A percentile compares a stretch with the other conserved stretches of the same genome.
These are phyloP conservation scores for Trifolium fragiferum DNA, from an alignment of 306 rosid genomes.

Conservation along the genomic window DNA sequence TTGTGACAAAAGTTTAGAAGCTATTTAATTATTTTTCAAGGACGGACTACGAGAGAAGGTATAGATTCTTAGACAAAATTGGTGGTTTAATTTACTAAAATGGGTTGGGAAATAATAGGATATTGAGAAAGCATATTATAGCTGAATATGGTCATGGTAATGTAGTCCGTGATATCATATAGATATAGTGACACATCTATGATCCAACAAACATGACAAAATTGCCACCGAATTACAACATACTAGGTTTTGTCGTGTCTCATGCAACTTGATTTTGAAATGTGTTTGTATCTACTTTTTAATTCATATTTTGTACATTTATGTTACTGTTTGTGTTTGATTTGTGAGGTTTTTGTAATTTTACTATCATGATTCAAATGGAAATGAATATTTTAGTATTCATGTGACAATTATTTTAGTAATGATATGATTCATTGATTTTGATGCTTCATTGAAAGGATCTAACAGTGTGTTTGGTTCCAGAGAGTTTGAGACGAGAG, in stretches of 20 bases:
- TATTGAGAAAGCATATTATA: constrained; percentile 15
- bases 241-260: constrained; percentile 58
- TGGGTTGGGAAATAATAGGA: constrained; percentile 24
- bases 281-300: background rate
- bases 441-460: constrained; percentile 30
- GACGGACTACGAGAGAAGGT: background rate
- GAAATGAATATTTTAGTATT: constrained; percentile 35
- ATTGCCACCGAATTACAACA: constrained; percentile 50
- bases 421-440: constrained; percentile 37
- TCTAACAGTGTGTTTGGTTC: too few species aligned
- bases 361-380: constrained; percentile 26
- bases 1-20: background rate
- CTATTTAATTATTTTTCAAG: too few species aligned
- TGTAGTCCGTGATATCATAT: constrained; percentile 50
- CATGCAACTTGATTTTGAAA: constrained; percentile 29
- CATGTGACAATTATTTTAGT: background rate
- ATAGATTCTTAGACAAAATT: constrained; percentile 6
- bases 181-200: background rate
- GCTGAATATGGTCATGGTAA: constrained; percentile 35
- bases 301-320: constrained; percentile 10
- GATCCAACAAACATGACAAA: constrained; percentile 42
- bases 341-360: constrained; percentile 39
- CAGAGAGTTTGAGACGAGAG: too few species aligned
- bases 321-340: constrained; percentile 29
- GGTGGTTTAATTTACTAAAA: constrained; percentile 30